Evolutionary conservation across 2,329 filamentous ascomycete species (phyloP).

Genomic region (Colletotrichum ledebouriae): DNA sequence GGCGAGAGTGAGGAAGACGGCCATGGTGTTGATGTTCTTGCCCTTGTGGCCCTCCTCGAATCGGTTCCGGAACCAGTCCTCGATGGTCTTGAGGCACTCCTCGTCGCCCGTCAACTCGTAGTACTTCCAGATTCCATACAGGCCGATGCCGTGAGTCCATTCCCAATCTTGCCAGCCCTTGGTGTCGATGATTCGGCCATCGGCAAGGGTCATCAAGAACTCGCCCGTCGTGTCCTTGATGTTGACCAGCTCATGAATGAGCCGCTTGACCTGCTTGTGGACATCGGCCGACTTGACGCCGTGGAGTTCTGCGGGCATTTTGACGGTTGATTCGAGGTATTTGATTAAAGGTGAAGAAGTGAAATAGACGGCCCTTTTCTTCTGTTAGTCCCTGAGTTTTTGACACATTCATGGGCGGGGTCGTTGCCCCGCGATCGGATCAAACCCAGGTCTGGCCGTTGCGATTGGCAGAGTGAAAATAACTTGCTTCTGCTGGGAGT

Average conservation of each 20-base stretch:
- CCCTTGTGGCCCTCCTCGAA: conserved; percentile 80
- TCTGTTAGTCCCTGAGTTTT: conserved; percentile 3
- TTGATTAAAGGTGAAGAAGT: neutral
- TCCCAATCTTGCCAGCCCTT: conserved; percentile 90
- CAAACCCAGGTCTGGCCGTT: neutral
- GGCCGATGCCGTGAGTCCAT: conserved; percentile 84
- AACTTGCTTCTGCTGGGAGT: no score
- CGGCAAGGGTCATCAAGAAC: conserved; percentile 77
- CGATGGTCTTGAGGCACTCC: conserved; percentile 73
- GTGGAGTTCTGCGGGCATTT: conserved; percentile 58
- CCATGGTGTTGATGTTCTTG: conserved; percentile 91
- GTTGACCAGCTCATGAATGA: conserved; percentile 82
- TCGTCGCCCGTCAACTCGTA: conserved; percentile 77
- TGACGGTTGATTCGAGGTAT: conserved; percentile 2
- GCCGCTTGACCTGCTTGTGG: conserved; percentile 70
- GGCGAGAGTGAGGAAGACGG: conserved; percentile 80
- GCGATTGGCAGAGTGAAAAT: no score
- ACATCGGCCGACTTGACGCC: conserved; percentile 62
- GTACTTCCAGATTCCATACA: conserved; percentile 88
- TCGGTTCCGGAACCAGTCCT: conserved; percentile 79
- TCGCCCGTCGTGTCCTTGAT: conserved; percentile 82
- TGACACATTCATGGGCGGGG: neutral
- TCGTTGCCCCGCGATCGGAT: neutral
- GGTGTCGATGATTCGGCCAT: conserved; percentile 84
- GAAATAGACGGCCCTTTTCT: neutral